Conservation (phyloP, 176 grass and related monocot genomes). For the Musa acuminata region DNA sequence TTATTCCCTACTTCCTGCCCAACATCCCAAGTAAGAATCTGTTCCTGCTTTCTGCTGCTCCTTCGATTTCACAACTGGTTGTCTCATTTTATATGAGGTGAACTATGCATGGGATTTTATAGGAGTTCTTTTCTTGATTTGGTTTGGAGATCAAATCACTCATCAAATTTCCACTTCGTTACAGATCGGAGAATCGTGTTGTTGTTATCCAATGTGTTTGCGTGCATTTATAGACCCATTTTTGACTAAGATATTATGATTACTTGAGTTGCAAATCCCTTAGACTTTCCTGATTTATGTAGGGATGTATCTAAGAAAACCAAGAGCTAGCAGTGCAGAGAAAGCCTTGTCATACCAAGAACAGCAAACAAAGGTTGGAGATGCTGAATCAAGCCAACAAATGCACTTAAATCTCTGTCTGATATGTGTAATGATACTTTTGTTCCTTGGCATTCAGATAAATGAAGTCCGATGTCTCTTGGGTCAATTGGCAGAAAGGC, state of each 20-base stretch:
- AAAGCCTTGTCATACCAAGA: neutral
- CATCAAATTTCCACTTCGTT: no score
- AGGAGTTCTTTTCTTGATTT: no score
- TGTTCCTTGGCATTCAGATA: constrained; percentile 31
- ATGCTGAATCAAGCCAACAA: neutral
- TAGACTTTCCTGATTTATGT: neutral
- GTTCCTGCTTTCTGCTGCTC: no score
- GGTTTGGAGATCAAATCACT: no score
- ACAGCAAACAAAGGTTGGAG: constrained; percentile 1
- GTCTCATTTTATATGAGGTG: no score
- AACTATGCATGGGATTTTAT: no score
- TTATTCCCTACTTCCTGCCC: no score
- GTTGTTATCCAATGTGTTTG: no score
- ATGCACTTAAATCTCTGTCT: neutral
- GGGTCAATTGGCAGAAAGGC: constrained; percentile 23
- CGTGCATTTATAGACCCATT: neutral
- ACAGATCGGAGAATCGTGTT: no score
- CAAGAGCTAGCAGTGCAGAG: neutral
- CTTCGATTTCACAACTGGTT: no score
- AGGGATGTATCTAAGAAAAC: constrained; percentile 1
- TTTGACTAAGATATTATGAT: neutral
- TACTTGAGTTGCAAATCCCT: neutral
- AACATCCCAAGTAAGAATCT: no score
- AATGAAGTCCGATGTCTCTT: constrained; percentile 54
- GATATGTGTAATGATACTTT: neutral